Conservation (phyloP, 176 grass and related monocot genomes). For the Hordeum vulgare region DNA sequence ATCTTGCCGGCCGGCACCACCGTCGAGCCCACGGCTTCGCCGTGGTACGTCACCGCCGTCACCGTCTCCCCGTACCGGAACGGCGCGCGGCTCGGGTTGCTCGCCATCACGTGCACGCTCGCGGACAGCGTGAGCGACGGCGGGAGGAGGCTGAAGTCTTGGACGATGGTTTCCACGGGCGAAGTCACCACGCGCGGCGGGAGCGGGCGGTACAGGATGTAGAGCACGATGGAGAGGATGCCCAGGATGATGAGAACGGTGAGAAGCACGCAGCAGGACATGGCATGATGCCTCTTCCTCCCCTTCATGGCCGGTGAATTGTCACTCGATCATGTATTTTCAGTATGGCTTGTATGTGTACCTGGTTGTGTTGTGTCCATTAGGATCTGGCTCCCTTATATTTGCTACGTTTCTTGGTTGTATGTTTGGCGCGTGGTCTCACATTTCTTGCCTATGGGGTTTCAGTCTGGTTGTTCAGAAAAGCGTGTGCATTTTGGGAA, state of each 20-base stretch:
- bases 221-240: slow-evolving; percentile 31
- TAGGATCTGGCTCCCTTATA: neutral
- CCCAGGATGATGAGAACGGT: slow-evolving; percentile 26
- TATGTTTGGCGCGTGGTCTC: neutral
- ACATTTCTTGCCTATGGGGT: slow-evolving; percentile 24
- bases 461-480: slow-evolving; percentile 36
- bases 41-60: slow-evolving; percentile 54
- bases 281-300: neutral
- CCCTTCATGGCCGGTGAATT: neutral
- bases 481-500: neutral
- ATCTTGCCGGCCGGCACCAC: slow-evolving; percentile 40
- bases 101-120: slow-evolving; percentile 36
- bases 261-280: slow-evolving; percentile 26
- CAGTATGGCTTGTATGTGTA: neutral
- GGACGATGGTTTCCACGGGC: slow-evolving; percentile 20
- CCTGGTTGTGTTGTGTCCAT: neutral
- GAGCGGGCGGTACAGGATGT: slow-evolving; percentile 49
- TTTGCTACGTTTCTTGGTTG: neutral
- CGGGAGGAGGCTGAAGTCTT: slow-evolving; percentile 29
- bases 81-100: slow-evolving; percentile 56
- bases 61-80: slow-evolving; percentile 44
- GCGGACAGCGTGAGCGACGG: slow-evolving; percentile 23
- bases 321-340: neutral
- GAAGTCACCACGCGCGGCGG: slow-evolving; percentile 42
- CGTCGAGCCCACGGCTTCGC: slow-evolving; percentile 33